Conservation (phyloP, 2,329 filamentous ascomycete genomes). For the Metarhizium guizhouense region DNA sequence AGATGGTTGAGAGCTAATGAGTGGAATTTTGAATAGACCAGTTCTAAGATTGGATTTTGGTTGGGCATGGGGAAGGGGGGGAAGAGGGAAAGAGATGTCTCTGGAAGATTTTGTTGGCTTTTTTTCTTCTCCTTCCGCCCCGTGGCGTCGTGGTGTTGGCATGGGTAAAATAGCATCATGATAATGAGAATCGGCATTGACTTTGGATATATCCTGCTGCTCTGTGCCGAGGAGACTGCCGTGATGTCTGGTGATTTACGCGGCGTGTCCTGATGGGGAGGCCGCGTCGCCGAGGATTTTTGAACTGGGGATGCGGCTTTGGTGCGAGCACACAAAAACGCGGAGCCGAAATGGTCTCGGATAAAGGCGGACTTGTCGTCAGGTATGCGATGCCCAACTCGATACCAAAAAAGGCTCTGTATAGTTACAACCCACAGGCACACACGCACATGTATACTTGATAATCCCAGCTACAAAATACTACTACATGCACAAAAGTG, state of each 20-base stretch:
- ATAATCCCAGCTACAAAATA: no score
- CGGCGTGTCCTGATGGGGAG: background rate
- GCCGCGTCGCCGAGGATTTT: no score
- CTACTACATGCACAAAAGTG: no score
- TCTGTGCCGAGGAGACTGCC: background rate
- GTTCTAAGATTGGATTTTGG: conserved; percentile 8
- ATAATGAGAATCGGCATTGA: conserved; percentile 15
- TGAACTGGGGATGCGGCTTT: no score
- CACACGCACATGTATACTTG: no score
- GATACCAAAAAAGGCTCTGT: no score
- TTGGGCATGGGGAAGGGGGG: background rate
- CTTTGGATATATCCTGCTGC: background rate
- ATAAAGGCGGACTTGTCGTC: no score
- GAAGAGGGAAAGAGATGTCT: conserved; percentile 4
- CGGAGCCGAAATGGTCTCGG: no score
- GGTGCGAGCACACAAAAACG: no score
- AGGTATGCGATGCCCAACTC: no score
- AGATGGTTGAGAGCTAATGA: background rate
- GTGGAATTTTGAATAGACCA: conserved; percentile 11
- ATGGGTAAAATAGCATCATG: conserved; percentile 13
- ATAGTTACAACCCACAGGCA: no score
- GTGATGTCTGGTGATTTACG: background rate
- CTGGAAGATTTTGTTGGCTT: conserved; percentile 7
- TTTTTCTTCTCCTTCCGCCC: no score
- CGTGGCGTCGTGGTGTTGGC: background rate